Percentiles rank a stretch among this genome's conserved stretches.
phyloP scores from a whole-genome alignment of 1,139 yeast species.

The Pichia sp. region DNA sequence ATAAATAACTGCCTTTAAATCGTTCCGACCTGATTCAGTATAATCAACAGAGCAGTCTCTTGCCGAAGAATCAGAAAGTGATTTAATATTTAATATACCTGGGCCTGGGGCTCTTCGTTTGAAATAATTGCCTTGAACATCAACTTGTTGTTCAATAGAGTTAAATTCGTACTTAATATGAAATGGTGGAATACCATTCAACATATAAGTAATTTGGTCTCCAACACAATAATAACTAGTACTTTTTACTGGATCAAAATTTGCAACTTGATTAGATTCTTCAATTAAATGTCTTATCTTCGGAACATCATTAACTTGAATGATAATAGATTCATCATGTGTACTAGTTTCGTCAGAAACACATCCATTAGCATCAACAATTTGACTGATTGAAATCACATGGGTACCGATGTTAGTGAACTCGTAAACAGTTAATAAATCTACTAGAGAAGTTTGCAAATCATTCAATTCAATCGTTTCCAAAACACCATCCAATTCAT shows the following conservation, averaged over 20 bases:
- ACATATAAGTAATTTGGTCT: constrained; percentile 70
- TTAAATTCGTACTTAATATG: constrained; percentile 69
- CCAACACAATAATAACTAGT: constrained; percentile 76
- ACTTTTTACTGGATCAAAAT: constrained; percentile 28
- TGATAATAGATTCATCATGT: constrained; percentile 33
- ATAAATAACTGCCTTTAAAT: constrained; percentile 52
- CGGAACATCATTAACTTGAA: constrained; percentile 64
- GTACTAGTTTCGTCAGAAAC: constrained; percentile 31
- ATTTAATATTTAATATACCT: constrained; percentile 63
- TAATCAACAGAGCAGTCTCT: constrained; percentile 60
- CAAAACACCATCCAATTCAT: constrained; percentile 23
- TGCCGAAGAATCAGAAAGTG: constrained; percentile 71
- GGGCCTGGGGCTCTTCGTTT: constrained; percentile 75
- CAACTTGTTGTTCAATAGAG: constrained; percentile 52
- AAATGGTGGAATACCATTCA: constrained; percentile 80
- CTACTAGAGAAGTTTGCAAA: constrained; percentile 18
- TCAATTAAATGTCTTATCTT: constrained; percentile 38
- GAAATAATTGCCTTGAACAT: constrained; percentile 48
- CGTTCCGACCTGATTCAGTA: constrained; percentile 31
- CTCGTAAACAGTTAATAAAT: constrained; percentile 25
- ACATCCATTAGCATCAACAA: constrained; percentile 73
- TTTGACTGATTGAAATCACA: constrained; percentile 46
- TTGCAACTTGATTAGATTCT: constrained; percentile 21
- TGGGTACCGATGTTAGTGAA: constrained; percentile 43
- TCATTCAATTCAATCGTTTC: constrained; percentile 19